These are phyloP conservation scores for Cytidiella melzeri DNA, from an alignment of 768 basidiomycete genomes.

Conservation along the genomic window DNA sequence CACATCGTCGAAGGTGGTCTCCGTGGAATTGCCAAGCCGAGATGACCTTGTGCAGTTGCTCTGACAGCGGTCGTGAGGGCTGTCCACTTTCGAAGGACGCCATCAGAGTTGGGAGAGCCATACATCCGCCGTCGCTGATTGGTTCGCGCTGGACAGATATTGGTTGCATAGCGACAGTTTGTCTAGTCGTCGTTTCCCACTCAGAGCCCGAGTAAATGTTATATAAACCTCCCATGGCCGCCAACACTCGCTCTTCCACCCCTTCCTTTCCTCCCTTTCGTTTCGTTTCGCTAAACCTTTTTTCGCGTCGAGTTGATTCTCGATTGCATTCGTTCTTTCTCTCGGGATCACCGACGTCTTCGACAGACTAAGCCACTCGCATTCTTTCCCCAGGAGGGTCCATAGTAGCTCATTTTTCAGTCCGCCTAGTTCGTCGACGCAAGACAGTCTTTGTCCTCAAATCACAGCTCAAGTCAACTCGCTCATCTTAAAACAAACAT, in stretches of 20 bases:
- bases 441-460: constrained; percentile 38
- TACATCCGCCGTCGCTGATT: constrained; percentile 6
- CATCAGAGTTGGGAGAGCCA: too few relatives aligned
- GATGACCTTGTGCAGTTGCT: too few relatives aligned
- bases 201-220: not conserved
- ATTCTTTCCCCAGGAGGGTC: constrained; percentile 58
- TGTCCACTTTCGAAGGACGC: not conserved
- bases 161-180: constrained; percentile 14
- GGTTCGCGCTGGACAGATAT: constrained; percentile 9
- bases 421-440: constrained; percentile 37
- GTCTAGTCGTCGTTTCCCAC: constrained; percentile 1
- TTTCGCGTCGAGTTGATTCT: constrained; percentile 60
- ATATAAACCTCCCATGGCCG: constrained; percentile 4
- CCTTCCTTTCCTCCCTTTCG: constrained; percentile 26
- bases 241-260: constrained; percentile 1
- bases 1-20: too few relatives aligned
- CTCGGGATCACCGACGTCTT: constrained; percentile 59
- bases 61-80: constrained; percentile 4
- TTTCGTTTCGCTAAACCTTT: constrained; percentile 28
- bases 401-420: constrained; percentile 18
- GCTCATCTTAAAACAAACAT: constrained; percentile 36
- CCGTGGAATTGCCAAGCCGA: too few relatives aligned
- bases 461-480: constrained; percentile 14
- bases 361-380: constrained; percentile 54
- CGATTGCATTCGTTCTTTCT: constrained; percentile 53